Evolutionary conservation across 495 filamentous ascomycete genomes (phyloP), one percentile per base, ranked within the genome.

Genomic region (Annulohypoxylon nitens): DNA sequence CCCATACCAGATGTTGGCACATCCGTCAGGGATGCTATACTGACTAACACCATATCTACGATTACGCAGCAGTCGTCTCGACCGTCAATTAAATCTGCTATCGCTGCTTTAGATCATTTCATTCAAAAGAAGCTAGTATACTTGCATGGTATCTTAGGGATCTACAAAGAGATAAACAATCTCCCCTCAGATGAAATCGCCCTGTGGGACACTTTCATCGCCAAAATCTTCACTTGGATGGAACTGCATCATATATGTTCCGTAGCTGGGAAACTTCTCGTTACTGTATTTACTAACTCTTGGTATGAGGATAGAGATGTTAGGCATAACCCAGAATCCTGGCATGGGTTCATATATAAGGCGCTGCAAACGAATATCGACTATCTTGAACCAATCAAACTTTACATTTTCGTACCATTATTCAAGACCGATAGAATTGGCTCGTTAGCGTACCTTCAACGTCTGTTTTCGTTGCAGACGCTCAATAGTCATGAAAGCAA

Each of bases 391-490:
- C 84, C 88, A 53, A 85, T 94, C 51, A 92, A 90, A 65, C 87
- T 86, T 47, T 90, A 95, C 78, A 83, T 94, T n/a, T 87, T 97
- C 20, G 86, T 92, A 0, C 86, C 88, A 0, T 79, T 97, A 11
- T 93, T 97, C 78, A 88, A 83, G 67, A 75, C 85, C 20, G 88
- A 90, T 67, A 72, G 85, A 4, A 51, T 69, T 14, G 86, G 86
- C 0, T 91, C 91, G 39, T 61, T 83, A 23, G 43, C 48, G 0
- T 92, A 97, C 67, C 78, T 94, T 6, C 75, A 87, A 25, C 79
- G 77, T 11, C 82, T 78, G 51, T 85, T 58, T 58, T 79, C 69
- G 3, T 69, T 73, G 11, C 75, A 81, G 64, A 69, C 81, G 14
- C 78, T 83, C 11, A 82, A 82, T 20, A 76, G 82, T n/a, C 83